phyloP scores from a whole-genome alignment of 2,329 filamentous ascomycete species.

The Epichloe coenophiala region DNA sequence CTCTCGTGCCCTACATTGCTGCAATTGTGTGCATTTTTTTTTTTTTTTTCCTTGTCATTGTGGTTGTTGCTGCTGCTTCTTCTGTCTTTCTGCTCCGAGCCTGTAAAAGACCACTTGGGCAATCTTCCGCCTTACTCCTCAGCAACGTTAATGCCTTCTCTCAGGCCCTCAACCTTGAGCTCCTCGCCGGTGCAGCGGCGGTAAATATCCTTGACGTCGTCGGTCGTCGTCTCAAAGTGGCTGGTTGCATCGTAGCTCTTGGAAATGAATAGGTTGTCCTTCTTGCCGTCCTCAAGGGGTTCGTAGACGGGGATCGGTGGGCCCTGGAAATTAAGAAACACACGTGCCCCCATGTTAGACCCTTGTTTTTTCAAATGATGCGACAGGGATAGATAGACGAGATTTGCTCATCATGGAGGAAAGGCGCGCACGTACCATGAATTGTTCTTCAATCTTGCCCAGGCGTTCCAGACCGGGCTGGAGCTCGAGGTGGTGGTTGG shows the following conservation, averaged over 20 bases:
- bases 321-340: conserved; percentile 30
- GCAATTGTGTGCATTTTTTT: neutral
- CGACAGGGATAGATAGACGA: neutral
- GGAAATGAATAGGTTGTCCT: conserved; percentile 91
- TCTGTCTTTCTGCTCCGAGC: neutral
- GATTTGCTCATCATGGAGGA: neutral
- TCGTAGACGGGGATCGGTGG: conserved; percentile 88
- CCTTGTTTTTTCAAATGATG: neutral
- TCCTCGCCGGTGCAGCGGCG: conserved; percentile 69
- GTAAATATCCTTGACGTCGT: conserved; percentile 94
- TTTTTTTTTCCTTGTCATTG: neutral
- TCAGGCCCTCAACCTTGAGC: conserved; percentile 74
- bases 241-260: conserved; percentile 97
- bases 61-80: neutral
- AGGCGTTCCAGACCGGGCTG: conserved; percentile 85
- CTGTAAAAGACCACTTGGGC: neutral
- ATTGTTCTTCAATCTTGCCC: conserved; percentile 90
- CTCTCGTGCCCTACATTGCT: neutral
- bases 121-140: conserved; percentile 37
- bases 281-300: conserved; percentile 66
- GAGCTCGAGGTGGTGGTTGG: conserved; percentile 93
- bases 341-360: neutral
- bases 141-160: conserved; percentile 63
- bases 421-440: conserved; percentile 50
- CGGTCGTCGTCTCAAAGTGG: conserved; percentile 86